Conservation (phyloP, 805 yeast species). For the Scheffersomyces spartinae region DNA sequence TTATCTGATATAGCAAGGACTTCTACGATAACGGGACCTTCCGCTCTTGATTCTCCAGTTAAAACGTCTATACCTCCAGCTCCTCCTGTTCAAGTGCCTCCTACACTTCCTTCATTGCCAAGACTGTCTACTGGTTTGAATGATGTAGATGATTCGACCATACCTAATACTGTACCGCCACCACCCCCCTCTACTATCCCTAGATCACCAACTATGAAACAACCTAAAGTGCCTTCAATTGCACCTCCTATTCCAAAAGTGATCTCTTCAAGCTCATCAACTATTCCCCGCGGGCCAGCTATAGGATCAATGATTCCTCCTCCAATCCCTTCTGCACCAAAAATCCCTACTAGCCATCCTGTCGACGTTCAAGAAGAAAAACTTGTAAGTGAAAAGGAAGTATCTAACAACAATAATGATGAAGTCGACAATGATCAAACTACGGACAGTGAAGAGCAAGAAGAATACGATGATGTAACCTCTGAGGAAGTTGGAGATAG, state of each 20-base stretch:
- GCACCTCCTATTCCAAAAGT: conserved; percentile 7
- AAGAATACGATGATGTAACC: too few relatives aligned
- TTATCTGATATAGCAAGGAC: conserved; percentile 16
- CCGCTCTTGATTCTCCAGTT: conserved; percentile 3
- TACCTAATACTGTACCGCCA: conserved; percentile 7
- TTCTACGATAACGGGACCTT: conserved; percentile 3
- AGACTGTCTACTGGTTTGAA: too few relatives aligned
- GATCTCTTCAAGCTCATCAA: conserved; percentile 2
- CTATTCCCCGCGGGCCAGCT: conserved; percentile 1
- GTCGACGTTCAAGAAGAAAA: too few relatives aligned
- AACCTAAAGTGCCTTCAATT: conserved; percentile 8
- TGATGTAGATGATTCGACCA: conserved; percentile 7
- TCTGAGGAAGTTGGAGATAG: too few relatives aligned
- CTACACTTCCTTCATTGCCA: conserved; percentile 1
- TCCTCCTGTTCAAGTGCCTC: conserved; percentile 1
- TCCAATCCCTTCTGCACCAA: conserved; percentile 6
- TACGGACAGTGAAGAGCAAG: too few relatives aligned
- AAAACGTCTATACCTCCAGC: conserved; percentile 6
- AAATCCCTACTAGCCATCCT: conserved; percentile 6
- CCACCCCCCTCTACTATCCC: conserved; percentile 7
- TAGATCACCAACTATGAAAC: conserved; percentile 7
- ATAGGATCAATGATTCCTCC: conserved; percentile 5
- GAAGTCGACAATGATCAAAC: too few relatives aligned
- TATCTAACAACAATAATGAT: too few relatives aligned
- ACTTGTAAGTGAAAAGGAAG: too few relatives aligned